Base-by-base conservation (phyloP, 1,284 basidiomycete genomes). In the Meripilus lineatus region DNA sequence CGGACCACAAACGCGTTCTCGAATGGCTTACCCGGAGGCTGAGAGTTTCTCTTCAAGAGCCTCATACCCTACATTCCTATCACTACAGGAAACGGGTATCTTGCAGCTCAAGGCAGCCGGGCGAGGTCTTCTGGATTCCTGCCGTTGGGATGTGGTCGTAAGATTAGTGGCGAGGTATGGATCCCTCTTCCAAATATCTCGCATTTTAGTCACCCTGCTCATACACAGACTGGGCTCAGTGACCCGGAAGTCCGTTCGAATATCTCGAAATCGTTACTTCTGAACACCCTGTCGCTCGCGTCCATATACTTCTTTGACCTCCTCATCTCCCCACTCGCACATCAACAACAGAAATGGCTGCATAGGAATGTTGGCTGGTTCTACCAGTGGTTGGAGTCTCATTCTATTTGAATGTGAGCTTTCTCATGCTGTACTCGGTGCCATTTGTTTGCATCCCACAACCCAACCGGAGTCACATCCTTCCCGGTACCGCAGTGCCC, bases 241-340 rank as follows among this genome's bases (percentile, higher is more conserved):
- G 87, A 89, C 61, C 60, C 77, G 15, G 84, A 88, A 63, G 77
- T 90, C 47, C 79, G 84, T 14, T 68, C 73, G 42, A 83, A 87
- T 58, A 61, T 87, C 34, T 70, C 78, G 63, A 90, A 89, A 65
- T 86, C 83, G 1, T 58, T 84, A 14, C 63, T 86, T 8, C 70
- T 89, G 41, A 90, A 90, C 57, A 63, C 68, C 4, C 65, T 89
- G 18, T 84, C 84, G 0, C 62, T 90, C 44, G 61, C 73, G 14
- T 87, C 82, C 10, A 80, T 89, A 47, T 87, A 81, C 57, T 68
- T 75, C 13, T 86, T 88, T 58, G 84, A 89, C 55, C 59, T 82
- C 32, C 58, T 89, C 14, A 67, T 89, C n/a, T 70, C 76, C 17
- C 85, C 86, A 4, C 70, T 88, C n/a, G 75, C 84, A 3, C 69